Percentiles rank a stretch among this genome's conserved stretches.
Conservation (phyloP, 192 early-diverging fungal genomes). For the Fimicolochytrium jonesii region DNA sequence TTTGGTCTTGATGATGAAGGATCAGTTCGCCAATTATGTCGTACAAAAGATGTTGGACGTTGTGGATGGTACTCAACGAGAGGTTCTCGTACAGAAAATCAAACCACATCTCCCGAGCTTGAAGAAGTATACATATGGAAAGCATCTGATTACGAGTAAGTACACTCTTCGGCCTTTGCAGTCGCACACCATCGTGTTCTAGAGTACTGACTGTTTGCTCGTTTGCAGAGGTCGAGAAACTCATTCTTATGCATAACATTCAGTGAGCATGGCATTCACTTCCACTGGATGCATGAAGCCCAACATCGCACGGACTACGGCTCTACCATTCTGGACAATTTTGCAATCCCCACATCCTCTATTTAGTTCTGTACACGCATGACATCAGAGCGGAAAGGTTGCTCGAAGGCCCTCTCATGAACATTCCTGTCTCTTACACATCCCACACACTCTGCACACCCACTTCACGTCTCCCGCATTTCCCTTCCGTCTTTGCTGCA, state of each 20-base stretch:
- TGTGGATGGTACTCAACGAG: slow-evolving; percentile 85
- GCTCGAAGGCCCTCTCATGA: no score
- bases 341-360: no score
- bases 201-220: neutral
- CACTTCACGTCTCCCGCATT: no score
- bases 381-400: no score
- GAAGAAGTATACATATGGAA: slow-evolving; percentile 98
- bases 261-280: neutral
- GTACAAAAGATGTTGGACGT: slow-evolving; percentile 99
- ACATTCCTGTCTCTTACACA: no score
- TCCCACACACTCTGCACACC: no score
- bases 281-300: no score
- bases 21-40: slow-evolving; percentile 99
- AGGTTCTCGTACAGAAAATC: slow-evolving; percentile 84
- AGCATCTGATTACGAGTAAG: slow-evolving; percentile 83
- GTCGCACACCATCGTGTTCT: neutral
- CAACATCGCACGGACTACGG: no score
- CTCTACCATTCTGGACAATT: no score
- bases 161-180: slow-evolving; percentile 11
- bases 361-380: no score
- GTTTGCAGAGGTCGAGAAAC: slow-evolving; percentile 27
- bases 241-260: slow-evolving; percentile 21
- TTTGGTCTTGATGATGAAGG: slow-evolving; percentile 97
- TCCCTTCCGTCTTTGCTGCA: no score
- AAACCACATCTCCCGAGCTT: slow-evolving; percentile 86